Percentiles rank a stretch among this genome's conserved stretches.
These are phyloP conservation scores for Acacia pycnantha DNA, from an alignment of 331 rosid species.

Conservation along the genomic window DNA sequence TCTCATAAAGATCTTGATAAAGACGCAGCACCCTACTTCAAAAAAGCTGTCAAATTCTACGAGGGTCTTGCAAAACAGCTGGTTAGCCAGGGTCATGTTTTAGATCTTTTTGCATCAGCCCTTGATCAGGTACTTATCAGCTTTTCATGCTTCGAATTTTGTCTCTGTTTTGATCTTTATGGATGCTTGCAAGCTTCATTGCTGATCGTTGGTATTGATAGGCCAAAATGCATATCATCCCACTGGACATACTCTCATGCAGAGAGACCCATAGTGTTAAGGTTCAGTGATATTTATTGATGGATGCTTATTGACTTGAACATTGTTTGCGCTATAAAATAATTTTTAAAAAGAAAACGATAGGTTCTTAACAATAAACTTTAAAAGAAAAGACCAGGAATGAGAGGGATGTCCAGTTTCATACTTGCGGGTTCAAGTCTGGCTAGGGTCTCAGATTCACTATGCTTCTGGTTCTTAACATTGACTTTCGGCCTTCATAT, in stretches of 20 bases:
- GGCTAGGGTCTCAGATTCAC: neutral
- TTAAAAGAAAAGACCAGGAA: neutral
- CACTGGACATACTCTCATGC: neutral
- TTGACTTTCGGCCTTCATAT: neutral
- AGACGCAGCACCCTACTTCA: constrained; percentile 75
- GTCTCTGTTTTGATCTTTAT: neutral
- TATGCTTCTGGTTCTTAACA: neutral
- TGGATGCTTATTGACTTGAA: neutral
- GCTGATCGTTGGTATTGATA: neutral
- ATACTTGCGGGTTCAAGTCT: neutral
- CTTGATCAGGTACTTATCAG: constrained; percentile 83
- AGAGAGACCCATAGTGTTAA: neutral
- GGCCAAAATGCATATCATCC: neutral
- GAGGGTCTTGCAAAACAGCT: constrained; percentile 71
- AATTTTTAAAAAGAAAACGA: neutral
- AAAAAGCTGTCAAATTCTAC: constrained; percentile 75
- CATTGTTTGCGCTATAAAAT: neutral
- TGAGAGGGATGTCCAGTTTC: neutral
- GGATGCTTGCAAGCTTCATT: constrained; percentile 19
- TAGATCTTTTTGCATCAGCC: constrained; percentile 95
- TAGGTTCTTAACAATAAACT: neutral
- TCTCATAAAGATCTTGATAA: constrained; percentile 87
- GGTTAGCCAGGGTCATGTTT: constrained; percentile 92
- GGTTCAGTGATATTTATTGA: neutral
- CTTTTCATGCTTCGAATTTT: constrained; percentile 12